These are phyloP conservation scores for Chalaropsis ovoidea DNA, from an alignment of 2,329 filamentous ascomycete genomes.

Conservation along the genomic window DNA sequence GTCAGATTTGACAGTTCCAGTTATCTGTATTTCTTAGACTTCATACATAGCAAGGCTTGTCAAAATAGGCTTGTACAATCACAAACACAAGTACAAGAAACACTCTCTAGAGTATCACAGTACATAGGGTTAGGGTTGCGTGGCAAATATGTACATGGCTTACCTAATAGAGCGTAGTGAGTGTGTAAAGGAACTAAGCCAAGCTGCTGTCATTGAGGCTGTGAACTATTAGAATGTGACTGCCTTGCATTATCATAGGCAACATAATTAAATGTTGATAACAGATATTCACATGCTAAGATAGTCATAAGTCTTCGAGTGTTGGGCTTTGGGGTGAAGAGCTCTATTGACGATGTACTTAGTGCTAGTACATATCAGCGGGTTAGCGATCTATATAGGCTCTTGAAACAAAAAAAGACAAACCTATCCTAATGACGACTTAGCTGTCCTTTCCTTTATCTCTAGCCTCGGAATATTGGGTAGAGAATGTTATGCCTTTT, in stretches of 20 bases:
- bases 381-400: not conserved
- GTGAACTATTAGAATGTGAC: not conserved
- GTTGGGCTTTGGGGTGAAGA: too few species aligned
- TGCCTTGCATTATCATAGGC: not conserved
- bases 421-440: not conserved
- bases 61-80: too few species aligned
- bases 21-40: constrained; percentile 46
- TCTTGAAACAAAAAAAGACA: not conserved
- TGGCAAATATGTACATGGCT: not conserved
- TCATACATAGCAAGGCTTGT: too few species aligned
- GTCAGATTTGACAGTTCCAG: too few species aligned
- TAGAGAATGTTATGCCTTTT: not conserved
- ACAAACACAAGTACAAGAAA: too few species aligned
- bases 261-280: not conserved
- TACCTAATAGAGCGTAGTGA: not conserved
- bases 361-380: too few species aligned
- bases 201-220: not conserved
- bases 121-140: not conserved
- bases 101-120: not conserved
- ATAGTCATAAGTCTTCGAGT: too few species aligned
- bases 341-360: too few species aligned
- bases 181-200: not conserved
- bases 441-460: not conserved
- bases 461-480: not conserved
- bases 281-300: not conserved